A percentile compares a stretch with the other conserved stretches of the same genome.
Conservation (phyloP, 2,329 filamentous ascomycete genomes). For the Pyricularia grisea region DNA sequence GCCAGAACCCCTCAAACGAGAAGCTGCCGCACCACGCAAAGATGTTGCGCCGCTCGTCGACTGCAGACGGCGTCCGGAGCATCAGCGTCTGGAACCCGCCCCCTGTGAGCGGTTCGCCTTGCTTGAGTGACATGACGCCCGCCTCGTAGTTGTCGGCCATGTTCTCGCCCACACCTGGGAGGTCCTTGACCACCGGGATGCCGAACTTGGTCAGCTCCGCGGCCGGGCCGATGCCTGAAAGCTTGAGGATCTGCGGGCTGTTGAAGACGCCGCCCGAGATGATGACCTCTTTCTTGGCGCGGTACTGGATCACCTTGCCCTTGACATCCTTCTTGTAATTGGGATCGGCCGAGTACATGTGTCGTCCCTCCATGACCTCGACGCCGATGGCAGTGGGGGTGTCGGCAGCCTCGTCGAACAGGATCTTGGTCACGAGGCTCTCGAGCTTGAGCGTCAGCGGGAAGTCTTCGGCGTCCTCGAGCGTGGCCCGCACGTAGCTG, state of each 20-base stretch:
- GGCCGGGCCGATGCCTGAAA: constrained; percentile 33
- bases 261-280: constrained; percentile 36
- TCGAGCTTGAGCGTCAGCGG: constrained; percentile 28
- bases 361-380: constrained; percentile 22
- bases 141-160: constrained; percentile 45
- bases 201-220: constrained; percentile 22
- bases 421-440: constrained; percentile 25
- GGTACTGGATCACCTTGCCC: constrained; percentile 8
- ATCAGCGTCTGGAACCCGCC: constrained; percentile 15
- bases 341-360: constrained; percentile 27
- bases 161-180: constrained; percentile 55
- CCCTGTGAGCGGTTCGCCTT: constrained; percentile 19
- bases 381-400: constrained; percentile 16
- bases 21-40: constrained; percentile 21
- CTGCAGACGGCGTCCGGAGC: constrained; percentile 17
- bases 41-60: constrained; percentile 19
- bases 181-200: constrained; percentile 22
- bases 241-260: constrained; percentile 35
- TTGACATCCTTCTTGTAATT: constrained; percentile 13
- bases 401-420: constrained; percentile 23
- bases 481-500: constrained; percentile 24
- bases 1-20: constrained; percentile 20
- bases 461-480: constrained; percentile 28
- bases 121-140: constrained; percentile 26
- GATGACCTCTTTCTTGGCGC: constrained; percentile 34